These are phyloP conservation scores for Yamadazyma kanchanaburiensis DNA, from an alignment of 1,139 yeast genomes.

Conservation along the genomic window DNA sequence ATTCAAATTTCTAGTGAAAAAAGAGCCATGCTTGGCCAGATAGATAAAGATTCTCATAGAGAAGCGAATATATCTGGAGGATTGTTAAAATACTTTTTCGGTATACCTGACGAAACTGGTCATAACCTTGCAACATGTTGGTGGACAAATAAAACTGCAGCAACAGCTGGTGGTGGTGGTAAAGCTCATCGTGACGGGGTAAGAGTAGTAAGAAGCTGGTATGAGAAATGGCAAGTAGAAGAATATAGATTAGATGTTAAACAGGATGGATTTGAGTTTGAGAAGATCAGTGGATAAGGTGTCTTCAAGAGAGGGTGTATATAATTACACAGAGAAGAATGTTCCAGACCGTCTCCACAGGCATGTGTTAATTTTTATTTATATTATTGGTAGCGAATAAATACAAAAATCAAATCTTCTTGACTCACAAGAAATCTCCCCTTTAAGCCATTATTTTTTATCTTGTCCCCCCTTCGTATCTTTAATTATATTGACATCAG, in stretches of 20 bases:
- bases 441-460: no score
- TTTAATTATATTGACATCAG: no score
- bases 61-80: slow-evolving; percentile 32
- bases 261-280: no score
- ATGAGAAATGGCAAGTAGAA: slow-evolving; percentile 28
- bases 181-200: slow-evolving; percentile 25
- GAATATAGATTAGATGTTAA: slow-evolving; percentile 15
- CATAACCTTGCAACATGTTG: slow-evolving; percentile 33
- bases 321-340: no score
- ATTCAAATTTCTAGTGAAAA: slow-evolving; percentile 19
- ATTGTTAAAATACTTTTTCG: slow-evolving; percentile 30
- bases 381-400: no score
- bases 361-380: no score
- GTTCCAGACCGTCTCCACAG: no score
- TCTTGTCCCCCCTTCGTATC: no score
- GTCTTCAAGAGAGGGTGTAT: no score
- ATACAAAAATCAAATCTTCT: no score
- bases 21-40: slow-evolving; percentile 17
- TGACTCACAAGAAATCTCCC: no score
- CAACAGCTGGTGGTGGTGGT: slow-evolving; percentile 27
- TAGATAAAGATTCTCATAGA: slow-evolving; percentile 24
- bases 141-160: slow-evolving; percentile 25
- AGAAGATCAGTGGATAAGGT: no score
- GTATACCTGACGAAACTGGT: slow-evolving; percentile 25
- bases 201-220: slow-evolving; percentile 25